Conservation (phyloP, 139 green algal genomes). For the Mychonastes homosphaera region DNA sequence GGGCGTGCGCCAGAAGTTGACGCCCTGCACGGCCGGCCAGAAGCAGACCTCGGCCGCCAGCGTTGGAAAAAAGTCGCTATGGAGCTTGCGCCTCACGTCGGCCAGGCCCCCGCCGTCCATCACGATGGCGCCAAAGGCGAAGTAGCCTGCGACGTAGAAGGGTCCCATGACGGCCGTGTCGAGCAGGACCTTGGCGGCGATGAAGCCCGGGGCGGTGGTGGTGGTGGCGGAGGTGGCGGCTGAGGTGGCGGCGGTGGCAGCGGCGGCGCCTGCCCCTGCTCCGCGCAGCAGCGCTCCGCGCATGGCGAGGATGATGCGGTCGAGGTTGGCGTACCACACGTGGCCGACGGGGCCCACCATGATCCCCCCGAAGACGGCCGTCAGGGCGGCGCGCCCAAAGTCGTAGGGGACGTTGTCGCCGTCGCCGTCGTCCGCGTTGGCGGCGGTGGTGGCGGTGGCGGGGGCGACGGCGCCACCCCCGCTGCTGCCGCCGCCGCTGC, state of each 20-base stretch:
- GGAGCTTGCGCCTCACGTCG: background rate
- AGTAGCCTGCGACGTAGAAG: constrained; percentile 29
- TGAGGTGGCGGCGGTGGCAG: too few relatives aligned
- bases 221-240: too few relatives aligned
- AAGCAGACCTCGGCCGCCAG: constrained; percentile 27
- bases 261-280: too few relatives aligned
- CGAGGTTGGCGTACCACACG: constrained; percentile 30
- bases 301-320: too few relatives aligned
- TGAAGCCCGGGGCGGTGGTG: constrained; percentile 8
- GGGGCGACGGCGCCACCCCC: background rate
- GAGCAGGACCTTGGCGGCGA: constrained; percentile 17
- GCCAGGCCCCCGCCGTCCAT: constrained; percentile 19
- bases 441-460: background rate
- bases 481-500: too few relatives aligned
- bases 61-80: constrained; percentile 29
- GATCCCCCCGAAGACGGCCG: constrained; percentile 24
- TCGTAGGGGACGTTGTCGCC: background rate
- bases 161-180: constrained; percentile 33
- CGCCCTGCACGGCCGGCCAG: constrained; percentile 27
- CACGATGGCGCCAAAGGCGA: constrained; percentile 22
- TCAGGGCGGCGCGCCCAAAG: constrained; percentile 18
- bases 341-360: constrained; percentile 35
- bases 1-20: constrained; percentile 37
- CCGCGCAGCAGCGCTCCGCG: too few relatives aligned
- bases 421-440: too few relatives aligned